A percentile compares a stretch with the other conserved stretches of the same genome.
Evolutionary conservation across 495 filamentous ascomycete species (phyloP).

Genomic region (Hypoxylon fuscum): DNA sequence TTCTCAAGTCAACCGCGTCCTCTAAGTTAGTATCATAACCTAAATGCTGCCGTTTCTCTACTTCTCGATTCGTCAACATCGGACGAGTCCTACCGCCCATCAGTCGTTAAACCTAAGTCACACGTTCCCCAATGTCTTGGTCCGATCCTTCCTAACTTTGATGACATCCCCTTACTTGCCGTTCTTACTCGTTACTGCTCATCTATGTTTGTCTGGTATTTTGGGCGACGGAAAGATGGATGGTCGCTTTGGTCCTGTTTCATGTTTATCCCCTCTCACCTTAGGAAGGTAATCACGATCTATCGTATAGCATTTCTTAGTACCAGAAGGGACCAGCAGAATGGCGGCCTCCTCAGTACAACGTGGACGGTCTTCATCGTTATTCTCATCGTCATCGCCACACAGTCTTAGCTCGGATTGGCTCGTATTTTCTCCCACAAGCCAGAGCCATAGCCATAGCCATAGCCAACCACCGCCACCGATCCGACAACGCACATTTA

Average conservation of each 20-base stretch:
- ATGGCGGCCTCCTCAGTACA: constrained; percentile 18
- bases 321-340: constrained; percentile 2
- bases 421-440: constrained; percentile 21
- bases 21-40: constrained; percentile 26
- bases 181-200: neutral
- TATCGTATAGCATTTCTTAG: neutral
- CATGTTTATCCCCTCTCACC: constrained; percentile 4
- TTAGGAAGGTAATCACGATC: constrained; percentile 21
- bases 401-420: constrained; percentile 20
- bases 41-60: constrained; percentile 21
- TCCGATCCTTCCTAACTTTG: constrained; percentile 28
- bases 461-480: constrained; percentile 28
- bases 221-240: constrained; percentile 18
- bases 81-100: constrained; percentile 14
- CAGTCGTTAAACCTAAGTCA: constrained; percentile 26
- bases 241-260: constrained; percentile 18
- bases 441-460: constrained; percentile 8
- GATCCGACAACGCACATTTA: constrained; percentile 20
- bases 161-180: constrained; percentile 3
- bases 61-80: constrained; percentile 12
- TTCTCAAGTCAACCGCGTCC: neutral
- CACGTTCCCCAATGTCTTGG: constrained; percentile 23
- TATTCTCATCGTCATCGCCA: constrained; percentile 25
- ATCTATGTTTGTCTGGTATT: constrained; percentile 10
- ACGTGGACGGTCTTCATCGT: constrained; percentile 26